These are phyloP conservation scores for Gremmenia infestans DNA, from an alignment of 2,329 filamentous ascomycete species.

Conservation along the genomic window DNA sequence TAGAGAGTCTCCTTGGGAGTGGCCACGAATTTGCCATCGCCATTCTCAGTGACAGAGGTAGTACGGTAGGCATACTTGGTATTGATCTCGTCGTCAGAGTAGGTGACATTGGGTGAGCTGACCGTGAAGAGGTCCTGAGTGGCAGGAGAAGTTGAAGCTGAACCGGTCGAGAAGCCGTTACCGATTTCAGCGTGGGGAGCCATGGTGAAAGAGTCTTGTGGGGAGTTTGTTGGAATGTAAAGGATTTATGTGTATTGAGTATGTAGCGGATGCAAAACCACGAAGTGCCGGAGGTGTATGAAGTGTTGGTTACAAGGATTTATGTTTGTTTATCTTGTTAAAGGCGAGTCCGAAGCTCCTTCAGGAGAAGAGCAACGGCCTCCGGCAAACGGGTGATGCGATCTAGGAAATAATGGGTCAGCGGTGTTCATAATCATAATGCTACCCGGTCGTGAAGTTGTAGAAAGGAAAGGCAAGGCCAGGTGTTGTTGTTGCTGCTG, in stretches of 20 bases:
- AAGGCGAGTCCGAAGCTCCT: slow-evolving; percentile 69
- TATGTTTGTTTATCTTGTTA: slow-evolving; percentile 46
- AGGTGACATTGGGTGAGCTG: slow-evolving; percentile 85
- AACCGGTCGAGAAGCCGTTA: slow-evolving; percentile 53
- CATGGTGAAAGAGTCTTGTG: slow-evolving; percentile 54
- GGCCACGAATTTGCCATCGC: slow-evolving; percentile 73
- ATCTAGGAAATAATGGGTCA: slow-evolving; percentile 46
- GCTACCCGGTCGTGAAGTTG: background rate
- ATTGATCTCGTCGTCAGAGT: slow-evolving; percentile 81
- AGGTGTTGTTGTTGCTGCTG: too few species aligned
- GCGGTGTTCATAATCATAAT: background rate
- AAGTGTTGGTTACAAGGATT: slow-evolving; percentile 26
- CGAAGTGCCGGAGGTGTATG: slow-evolving; percentile 11
- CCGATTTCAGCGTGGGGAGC: slow-evolving; percentile 78
- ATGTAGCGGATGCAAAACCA: background rate
- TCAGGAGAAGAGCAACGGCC: slow-evolving; percentile 87
- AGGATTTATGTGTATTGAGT: background rate
- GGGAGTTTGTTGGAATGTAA: slow-evolving; percentile 14
- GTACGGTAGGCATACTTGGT: slow-evolving; percentile 97
- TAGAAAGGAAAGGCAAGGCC: too few species aligned
- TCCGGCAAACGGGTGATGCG: slow-evolving; percentile 95
- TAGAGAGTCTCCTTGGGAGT: slow-evolving; percentile 85
- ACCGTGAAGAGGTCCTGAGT: slow-evolving; percentile 72
- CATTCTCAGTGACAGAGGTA: slow-evolving; percentile 66
- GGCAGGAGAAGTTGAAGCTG: slow-evolving; percentile 41